Base-by-base conservation (phyloP, 306 rosid species). In the Rosa lucieae region DNA sequence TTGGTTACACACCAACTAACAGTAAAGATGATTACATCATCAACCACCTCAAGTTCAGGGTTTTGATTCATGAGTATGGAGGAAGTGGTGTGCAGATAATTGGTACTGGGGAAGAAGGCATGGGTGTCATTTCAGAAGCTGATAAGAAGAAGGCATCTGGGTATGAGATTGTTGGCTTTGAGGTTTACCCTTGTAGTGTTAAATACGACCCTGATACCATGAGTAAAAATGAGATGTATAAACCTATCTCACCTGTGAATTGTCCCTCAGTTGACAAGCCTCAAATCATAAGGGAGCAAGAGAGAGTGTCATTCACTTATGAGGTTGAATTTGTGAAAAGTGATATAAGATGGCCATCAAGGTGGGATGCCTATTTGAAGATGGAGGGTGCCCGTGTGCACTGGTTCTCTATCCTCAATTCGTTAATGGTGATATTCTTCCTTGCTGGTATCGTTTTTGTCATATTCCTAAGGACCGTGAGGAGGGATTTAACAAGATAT, bases 301-400 rank as follows among this genome's bases (percentile, higher is more conserved):
- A 92, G 91, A 88, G 78, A 86, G 85, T 94, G 49, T 85, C 98
- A 23, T 94, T 92, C 82, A 91, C 98, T 15, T 94, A 94, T 63
- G 97, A 94, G 83, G 98, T 92, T 79, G 94, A 92, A 56, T 94
- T 94, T 77, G 91, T 90, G 69, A 92, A 89, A 72, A 94, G 98
- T 74, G 90, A 94, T 73, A 75, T 85, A 77, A 88, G 91, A 77
- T 94, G 98, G 98, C 98, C 98, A 4, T 94, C 98, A 9, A 92
- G 98, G 55, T 94, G 98, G 98, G 98, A 94, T 89, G 98, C 98
- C 79, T 94, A 94, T 83, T 76, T 94, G 83, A 90, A 85, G 85
- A 94, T 94, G 98, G 98, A 92, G 85, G 98, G 98, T 84, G 89
- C 97, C 17, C 91, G 97, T 39, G 98, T 94, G 29, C 97, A 94